A percentile compares a stretch with the other conserved stretches of the same genome.
Evolutionary conservation across 164 flowering plant species (phyloP).

Genomic region (Magnolia officinalis): DNA sequence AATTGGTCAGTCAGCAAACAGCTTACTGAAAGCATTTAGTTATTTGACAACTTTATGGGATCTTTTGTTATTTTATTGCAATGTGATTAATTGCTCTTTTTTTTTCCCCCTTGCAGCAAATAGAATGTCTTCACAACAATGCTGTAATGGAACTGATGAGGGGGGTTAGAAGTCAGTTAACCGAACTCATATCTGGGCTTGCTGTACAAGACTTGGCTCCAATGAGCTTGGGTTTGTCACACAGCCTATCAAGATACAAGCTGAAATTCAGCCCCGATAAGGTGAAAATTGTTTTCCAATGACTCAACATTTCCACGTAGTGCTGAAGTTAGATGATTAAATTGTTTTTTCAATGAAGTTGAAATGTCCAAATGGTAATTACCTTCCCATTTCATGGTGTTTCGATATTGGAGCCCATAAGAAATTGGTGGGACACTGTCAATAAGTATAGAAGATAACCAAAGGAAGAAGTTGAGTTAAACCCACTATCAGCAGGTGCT

Average conservation of each 20-base stretch:
- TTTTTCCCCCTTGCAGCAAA: slow-evolving; percentile 39
- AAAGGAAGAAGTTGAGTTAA: no score
- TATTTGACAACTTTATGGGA: not conserved
- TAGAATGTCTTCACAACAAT: slow-evolving; percentile 74
- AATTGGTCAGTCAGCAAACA: slow-evolving; percentile 44
- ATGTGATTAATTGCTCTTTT: not conserved
- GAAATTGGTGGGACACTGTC: no score
- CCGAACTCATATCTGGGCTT: slow-evolving; percentile 83
- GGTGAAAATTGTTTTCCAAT: slow-evolving; percentile 28
- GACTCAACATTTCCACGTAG: no score
- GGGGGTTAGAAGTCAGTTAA: slow-evolving; percentile 77
- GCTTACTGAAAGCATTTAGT: not conserved
- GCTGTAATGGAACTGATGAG: slow-evolving; percentile 95
- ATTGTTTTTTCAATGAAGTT: no score
- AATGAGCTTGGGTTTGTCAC: slow-evolving; percentile 94
- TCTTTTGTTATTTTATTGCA: not conserved
- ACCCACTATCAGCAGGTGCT: not conserved
- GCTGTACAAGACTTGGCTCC: slow-evolving; percentile 86
- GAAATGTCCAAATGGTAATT: no score
- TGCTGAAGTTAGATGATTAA: no score
- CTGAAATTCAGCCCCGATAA: slow-evolving; percentile 94
- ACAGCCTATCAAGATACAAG: slow-evolving; percentile 89
- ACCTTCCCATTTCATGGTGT: no score
- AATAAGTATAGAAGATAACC: no score
- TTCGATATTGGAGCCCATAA: no score